Base-by-base conservation (phyloP, 306 rosid species). In the Benincasa hispida region DNA sequence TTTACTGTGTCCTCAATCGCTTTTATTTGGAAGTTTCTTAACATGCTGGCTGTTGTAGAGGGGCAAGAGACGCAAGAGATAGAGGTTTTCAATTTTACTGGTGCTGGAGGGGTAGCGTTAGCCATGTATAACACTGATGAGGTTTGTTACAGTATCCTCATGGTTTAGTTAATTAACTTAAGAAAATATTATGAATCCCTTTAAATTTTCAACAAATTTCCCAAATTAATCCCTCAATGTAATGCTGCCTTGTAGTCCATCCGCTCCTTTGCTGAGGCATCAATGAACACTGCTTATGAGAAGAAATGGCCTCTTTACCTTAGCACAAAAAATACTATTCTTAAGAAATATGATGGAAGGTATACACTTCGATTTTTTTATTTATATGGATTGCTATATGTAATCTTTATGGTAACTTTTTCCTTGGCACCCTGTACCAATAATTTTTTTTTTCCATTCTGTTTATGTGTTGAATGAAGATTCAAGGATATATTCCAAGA, bases 271-370 rank as follows among this genome's bases (percentile, higher is more conserved):
- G 99, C 97, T 27, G 96, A 89, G 25, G 91, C 99, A 54, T 94
- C 99, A 54, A 88, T 94, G 99, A 74, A 85, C 81, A 85, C 89
- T 76, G 99, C 99, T 84, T 84, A 75, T 63, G 84, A 92, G 88
- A 94, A 94, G 81, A 90, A 94, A 77, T 94, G 99, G 99, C 99
- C 99, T 42, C 93, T 94, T 30, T 94, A 94, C 84, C 99, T 94
- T 55, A 94, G 99, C 88, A 94, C 99, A 74, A 94, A 94, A 83
- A 94, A 94, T 74, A 94, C 99, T 47, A 92, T 94, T 78, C 95
- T 94, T 60, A 94, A 94, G 99, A 94, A 94, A 81, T 94, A 94
- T 47, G 99, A 94, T 81, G 99, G 99, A 84, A 94, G 99, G 99
- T 94, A 84, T 77, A 83, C 77, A 50, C 51, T 67, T 77, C 50